Percentiles rank a stretch among this genome's conserved stretches.
Evolutionary conservation across 495 filamentous ascomycete species (phyloP).

Genomic region (Daldinia caldariorum): DNA sequence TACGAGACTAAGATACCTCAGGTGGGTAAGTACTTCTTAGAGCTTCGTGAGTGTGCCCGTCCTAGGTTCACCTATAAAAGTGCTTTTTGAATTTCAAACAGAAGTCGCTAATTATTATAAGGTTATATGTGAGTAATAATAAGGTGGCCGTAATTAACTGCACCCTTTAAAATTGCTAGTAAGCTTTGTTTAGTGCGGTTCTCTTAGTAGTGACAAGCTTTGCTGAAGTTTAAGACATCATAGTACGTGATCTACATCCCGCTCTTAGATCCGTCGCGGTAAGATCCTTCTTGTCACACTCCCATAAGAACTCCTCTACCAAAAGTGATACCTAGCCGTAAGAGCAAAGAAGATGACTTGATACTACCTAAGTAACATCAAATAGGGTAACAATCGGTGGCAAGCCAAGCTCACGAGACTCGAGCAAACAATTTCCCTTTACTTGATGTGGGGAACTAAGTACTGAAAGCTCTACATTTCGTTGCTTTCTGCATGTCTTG

Average conservation of each 20-base stretch:
- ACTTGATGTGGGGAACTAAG: slow-evolving; percentile 3
- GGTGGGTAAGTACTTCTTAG: not conserved
- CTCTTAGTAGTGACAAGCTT: not conserved
- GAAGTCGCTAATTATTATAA: too few species aligned
- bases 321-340: slow-evolving; percentile 13
- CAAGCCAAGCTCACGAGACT: slow-evolving; percentile 8
- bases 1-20: not conserved
- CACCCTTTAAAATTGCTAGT: not conserved
- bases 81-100: not conserved
- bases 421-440: slow-evolving; percentile 12
- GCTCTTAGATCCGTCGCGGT: slow-evolving; percentile 28
- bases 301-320: slow-evolving; percentile 21
- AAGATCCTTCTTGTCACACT: slow-evolving; percentile 28
- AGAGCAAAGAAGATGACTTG: not conserved
- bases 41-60: not conserved
- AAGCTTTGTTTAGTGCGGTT: not conserved
- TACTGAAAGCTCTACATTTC: not conserved
- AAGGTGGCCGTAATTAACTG: not conserved
- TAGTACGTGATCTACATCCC: slow-evolving; percentile 13
- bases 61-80: not conserved
- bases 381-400: not conserved
- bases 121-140: too few species aligned
- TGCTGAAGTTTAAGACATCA: not conserved
- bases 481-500: slow-evolving; percentile 35
- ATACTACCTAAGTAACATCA: not conserved